A percentile compares a stretch with the other conserved stretches of the same genome.
Conservation (phyloP, 768 basidiomycete genomes). For the Sporobolomyces roseus region DNA sequence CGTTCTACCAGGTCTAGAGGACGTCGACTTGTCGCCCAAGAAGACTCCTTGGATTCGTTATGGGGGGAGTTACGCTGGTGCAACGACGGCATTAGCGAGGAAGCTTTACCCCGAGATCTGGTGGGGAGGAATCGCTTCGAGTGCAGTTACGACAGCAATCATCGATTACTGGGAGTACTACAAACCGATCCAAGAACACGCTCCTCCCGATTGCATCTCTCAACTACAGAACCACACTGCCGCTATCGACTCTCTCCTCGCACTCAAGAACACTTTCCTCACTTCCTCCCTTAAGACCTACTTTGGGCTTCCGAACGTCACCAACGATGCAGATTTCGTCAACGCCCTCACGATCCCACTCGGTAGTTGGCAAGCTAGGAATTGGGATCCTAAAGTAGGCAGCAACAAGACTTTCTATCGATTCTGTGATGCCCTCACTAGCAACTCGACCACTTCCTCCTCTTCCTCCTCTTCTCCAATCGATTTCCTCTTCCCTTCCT, state of each 20-base stretch:
- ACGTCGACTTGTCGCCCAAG: conserved; percentile 49
- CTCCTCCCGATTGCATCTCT: conserved; percentile 15
- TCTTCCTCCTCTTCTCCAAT: conserved; percentile 28
- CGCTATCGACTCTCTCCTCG: conserved; percentile 63
- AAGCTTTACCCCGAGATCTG: conserved; percentile 82
- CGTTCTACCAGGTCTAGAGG: conserved; percentile 62
- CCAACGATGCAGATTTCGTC: conserved; percentile 73
- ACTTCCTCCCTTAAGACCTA: conserved; percentile 62
- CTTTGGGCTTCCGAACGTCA: conserved; percentile 67
- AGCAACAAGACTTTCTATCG: conserved; percentile 63
- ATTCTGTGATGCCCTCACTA: conserved; percentile 51
- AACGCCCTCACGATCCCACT: conserved; percentile 66
- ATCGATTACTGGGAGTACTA: conserved; percentile 82
- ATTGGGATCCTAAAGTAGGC: conserved; percentile 74
- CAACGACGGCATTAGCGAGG: conserved; percentile 85
- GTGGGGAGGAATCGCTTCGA: conserved; percentile 82
- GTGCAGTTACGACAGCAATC: conserved; percentile 82
- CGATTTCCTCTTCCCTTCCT: conserved; percentile 47
- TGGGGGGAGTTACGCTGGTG: conserved; percentile 68
- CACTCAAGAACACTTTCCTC: conserved; percentile 50
- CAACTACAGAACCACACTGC: conserved; percentile 48
- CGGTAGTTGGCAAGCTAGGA: conserved; percentile 72
- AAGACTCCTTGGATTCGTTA: conserved; percentile 57
- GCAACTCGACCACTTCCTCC: conserved; percentile 22
- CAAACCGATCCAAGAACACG: conserved; percentile 48